Evolutionary conservation across 352 stramenopile genomes (phyloP).

Genomic region (Phytopythium montanum): DNA sequence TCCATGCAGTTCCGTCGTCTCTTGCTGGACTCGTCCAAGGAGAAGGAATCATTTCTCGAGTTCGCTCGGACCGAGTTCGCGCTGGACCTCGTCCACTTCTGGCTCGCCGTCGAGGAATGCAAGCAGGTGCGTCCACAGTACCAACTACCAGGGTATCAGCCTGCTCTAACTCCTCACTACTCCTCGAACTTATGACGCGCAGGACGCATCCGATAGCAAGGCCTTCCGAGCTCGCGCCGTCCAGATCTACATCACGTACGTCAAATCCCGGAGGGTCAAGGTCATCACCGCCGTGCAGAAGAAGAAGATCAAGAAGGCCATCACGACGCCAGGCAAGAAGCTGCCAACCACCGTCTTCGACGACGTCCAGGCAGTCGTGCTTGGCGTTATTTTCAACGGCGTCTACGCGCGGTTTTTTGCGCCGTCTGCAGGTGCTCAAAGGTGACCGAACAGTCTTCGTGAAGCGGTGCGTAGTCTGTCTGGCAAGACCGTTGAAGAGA

Average conservation of each 20-base stretch:
- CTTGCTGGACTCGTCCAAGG: slow-evolving; percentile 31
- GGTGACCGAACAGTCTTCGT: neutral
- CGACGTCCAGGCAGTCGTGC: slow-evolving; percentile 49
- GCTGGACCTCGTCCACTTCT: slow-evolving; percentile 54
- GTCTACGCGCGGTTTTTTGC: slow-evolving; percentile 47
- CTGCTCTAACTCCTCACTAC: neutral
- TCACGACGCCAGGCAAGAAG: slow-evolving; percentile 55
- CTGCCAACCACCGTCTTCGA: slow-evolving; percentile 42
- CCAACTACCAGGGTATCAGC: neutral
- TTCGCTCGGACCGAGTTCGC: slow-evolving; percentile 52
- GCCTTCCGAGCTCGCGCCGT: slow-evolving; percentile 41
- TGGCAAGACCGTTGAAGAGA: neutral
- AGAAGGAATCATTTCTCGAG: slow-evolving; percentile 27
- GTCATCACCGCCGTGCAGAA: slow-evolving; percentile 58
- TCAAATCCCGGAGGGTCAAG: slow-evolving; percentile 61
- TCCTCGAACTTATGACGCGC: neutral
- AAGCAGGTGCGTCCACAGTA: slow-evolving; percentile 27
- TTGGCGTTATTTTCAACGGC: slow-evolving; percentile 52
- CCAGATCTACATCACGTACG: slow-evolving; percentile 46
- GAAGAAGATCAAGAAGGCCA: slow-evolving; percentile 65
- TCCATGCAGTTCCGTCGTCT: slow-evolving; percentile 29
- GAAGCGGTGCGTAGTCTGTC: neutral
- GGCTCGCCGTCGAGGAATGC: slow-evolving; percentile 54
- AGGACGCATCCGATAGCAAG: slow-evolving; percentile 26
- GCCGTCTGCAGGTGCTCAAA: slow-evolving; percentile 4